Base-by-base conservation (phyloP, 164 flowering plant species). In the Piper betle region DNA sequence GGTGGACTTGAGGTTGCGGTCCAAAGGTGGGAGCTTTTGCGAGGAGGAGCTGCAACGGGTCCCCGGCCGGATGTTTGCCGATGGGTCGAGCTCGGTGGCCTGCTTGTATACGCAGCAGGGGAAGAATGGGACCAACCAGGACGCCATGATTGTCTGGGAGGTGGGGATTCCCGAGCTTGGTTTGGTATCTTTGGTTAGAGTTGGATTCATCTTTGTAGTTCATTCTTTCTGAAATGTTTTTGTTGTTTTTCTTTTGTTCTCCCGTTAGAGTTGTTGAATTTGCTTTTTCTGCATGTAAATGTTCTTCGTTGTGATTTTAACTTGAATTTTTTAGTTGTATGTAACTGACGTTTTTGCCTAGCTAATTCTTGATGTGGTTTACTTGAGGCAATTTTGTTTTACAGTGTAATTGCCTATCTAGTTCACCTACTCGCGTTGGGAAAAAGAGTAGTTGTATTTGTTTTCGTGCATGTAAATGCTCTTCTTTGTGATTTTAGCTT, bases 91-190 rank as follows among this genome's bases (percentile, higher is more conserved):
- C 25, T 73, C 66, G 33, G 55, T 42, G 5, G 77, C 83, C 4
- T 74, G 81, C 54, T 65, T 82, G 64, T 77, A 69, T 62, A 82
- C 84, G 4, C 82, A 80, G 74, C 87, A 82, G 58, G 87, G 87
- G 52, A 80, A 68, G 73, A 82, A 82, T 72, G 82, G 87, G 9
- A 74, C 78, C 42, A 82, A 50, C 74, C 78, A n/a, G n/a, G n/a
- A n/a, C n/a, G n/a, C n/a, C n/a, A n/a, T n/a, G n/a, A n/a, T n/a
- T n/a, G n/a, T n/a, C 48, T 82, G 87, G 87, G 82, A 82, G 84
- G 87, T 82, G n/a, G n/a, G n/a, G n/a, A n/a, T n/a, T n/a, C n/a
- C n/a, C n/a, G 40, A 52, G 80, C 70, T 61, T 60, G 19, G 15
- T 16, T 60, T 25, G 33, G 33, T 1, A 2, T 25, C 1, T 46